These are phyloP conservation scores for Ceratobasidium sp. DNA, from an alignment of 1,284 basidiomycete genomes.

Conservation along the genomic window DNA sequence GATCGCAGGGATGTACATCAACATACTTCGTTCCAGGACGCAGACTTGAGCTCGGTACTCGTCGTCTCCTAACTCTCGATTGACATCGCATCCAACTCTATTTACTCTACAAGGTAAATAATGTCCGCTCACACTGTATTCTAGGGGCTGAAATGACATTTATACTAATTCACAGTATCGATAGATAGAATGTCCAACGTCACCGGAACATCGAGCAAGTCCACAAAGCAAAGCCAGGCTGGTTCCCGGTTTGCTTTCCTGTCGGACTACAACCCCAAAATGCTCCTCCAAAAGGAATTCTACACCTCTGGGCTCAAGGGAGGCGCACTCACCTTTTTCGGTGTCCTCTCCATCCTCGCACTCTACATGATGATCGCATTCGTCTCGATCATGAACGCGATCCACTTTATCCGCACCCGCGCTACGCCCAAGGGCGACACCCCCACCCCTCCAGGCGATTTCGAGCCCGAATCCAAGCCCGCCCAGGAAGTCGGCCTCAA, in stretches of 20 bases:
- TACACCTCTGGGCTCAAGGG: conserved; percentile 4
- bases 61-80: conserved; percentile 1
- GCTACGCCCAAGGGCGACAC: conserved; percentile 5
- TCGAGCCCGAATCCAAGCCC: conserved; percentile 6
- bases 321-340: conserved; percentile 1
- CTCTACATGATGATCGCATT: conserved; percentile 21
- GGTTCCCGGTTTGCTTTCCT: conserved; percentile 22
- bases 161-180: neutral
- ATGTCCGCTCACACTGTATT: neutral
- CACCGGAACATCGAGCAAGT: neutral
- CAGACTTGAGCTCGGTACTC: conserved; percentile 23
- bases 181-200: conserved; percentile 4
- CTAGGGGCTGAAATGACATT: conserved; percentile 1
- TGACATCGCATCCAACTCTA: neutral
- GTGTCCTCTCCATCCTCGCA: conserved; percentile 11
- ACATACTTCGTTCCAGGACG: conserved; percentile 12
- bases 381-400: conserved; percentile 3
- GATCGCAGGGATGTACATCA: conserved; percentile 11
- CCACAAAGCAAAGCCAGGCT: neutral
- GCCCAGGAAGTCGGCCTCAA: neutral
- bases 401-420: conserved; percentile 2
- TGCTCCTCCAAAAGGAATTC: conserved; percentile 8
- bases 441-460: conserved; percentile 8
- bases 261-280: conserved; percentile 18
- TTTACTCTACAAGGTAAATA: no score